Percentiles rank a stretch among this genome's conserved stretches.
These are phyloP conservation scores for Chloris gayana DNA, from an alignment of 176 grass and related monocot species.

Conservation along the genomic window DNA sequence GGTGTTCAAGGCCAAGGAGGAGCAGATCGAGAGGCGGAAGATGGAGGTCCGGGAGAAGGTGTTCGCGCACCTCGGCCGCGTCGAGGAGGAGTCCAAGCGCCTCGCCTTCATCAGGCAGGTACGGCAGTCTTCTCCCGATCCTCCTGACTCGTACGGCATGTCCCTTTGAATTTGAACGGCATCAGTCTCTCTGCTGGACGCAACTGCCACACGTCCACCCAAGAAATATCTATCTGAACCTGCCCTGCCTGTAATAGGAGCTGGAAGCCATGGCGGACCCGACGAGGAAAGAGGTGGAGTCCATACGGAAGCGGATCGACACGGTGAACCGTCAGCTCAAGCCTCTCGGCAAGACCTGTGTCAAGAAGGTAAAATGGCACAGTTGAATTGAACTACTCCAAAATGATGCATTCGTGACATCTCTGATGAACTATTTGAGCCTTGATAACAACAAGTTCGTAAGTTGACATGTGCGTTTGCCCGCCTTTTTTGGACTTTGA, in stretches of 20 bases:
- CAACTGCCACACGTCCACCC: background rate
- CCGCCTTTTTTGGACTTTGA: background rate
- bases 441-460: background rate
- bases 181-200: background rate
- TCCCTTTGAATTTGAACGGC: background rate
- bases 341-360: constrained; percentile 79
- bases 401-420: background rate
- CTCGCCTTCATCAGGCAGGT: constrained; percentile 81
- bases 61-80: constrained; percentile 84
- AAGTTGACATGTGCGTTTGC: background rate
- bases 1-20: constrained; percentile 89
- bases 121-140: background rate
- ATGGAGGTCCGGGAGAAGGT: constrained; percentile 88
- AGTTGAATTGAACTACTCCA: background rate
- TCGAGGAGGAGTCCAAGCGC: constrained; percentile 90
- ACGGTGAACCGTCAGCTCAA: constrained; percentile 80
- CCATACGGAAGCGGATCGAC: constrained; percentile 76
- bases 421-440: background rate
- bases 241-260: too few species aligned
- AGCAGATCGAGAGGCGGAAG: constrained; percentile 89
- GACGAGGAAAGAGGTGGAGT: constrained; percentile 81
- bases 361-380: constrained; percentile 67
- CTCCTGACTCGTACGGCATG: background rate
- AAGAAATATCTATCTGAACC: too few species aligned
- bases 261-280: constrained; percentile 93